Percentiles rank a stretch among this genome's conserved stretches.
Evolutionary conservation across 495 filamentous ascomycete species (phyloP).

Genomic region (Penicillium flavigenum): DNA sequence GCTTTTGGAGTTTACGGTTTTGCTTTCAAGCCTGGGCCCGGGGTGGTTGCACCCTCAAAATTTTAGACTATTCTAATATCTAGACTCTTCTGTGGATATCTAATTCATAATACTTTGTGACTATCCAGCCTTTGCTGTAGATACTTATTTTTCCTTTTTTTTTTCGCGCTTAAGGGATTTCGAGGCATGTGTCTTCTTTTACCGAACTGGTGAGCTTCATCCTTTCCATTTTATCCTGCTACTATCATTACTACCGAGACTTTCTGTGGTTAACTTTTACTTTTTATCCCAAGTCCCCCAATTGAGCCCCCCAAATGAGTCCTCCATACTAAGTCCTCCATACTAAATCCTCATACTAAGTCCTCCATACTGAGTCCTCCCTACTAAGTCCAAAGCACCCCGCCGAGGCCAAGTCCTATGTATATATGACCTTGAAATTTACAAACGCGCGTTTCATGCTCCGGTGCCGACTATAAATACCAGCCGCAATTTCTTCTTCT

Average conservation of each 20-base stretch:
- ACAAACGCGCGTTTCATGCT: not conserved
- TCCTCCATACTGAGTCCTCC: not conserved
- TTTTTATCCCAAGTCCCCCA: not conserved
- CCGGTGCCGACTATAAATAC: not conserved
- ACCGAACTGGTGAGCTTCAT: not conserved
- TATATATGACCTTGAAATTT: too few relatives aligned
- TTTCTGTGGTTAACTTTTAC: not conserved
- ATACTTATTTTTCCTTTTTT: not conserved
- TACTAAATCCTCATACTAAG: not conserved
- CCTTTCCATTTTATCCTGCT: not conserved
- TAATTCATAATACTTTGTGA: constrained; percentile 21
- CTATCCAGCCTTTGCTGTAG: not conserved
- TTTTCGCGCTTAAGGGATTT: not conserved
- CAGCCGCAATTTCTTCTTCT: not conserved
- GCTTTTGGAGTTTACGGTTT: constrained; percentile 30
- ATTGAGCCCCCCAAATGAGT: not conserved
- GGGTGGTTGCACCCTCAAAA: constrained; percentile 25
- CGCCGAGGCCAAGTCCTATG: too few relatives aligned
- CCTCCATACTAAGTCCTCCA: not conserved
- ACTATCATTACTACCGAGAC: not conserved
- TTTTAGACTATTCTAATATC: constrained; percentile 31
- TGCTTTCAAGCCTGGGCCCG: constrained; percentile 9
- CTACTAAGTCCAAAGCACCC: too few relatives aligned
- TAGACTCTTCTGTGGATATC: constrained; percentile 26
- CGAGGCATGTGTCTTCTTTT: not conserved